phyloP scores from a whole-genome alignment of 1,284 basidiomycete genomes.

The Cryptococcus sp. region DNA sequence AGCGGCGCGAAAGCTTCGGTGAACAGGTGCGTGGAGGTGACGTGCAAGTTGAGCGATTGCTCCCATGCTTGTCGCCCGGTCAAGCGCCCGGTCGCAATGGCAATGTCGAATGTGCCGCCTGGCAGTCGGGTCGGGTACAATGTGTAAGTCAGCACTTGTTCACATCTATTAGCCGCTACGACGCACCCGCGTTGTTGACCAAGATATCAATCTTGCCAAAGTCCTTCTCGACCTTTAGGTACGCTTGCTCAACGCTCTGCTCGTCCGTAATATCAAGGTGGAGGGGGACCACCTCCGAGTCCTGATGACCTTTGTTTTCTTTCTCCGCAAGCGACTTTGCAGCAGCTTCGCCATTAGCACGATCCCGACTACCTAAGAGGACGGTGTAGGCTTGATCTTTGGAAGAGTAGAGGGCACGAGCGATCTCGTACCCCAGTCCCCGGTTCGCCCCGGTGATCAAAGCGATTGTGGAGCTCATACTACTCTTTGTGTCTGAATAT shows the following conservation, averaged over 20 bases:
- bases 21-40: slow-evolving; percentile 15
- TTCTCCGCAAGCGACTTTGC: background rate
- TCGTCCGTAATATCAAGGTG: slow-evolving; percentile 20
- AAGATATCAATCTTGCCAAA: slow-evolving; percentile 38
- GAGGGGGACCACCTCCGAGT: background rate
- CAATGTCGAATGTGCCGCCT: slow-evolving; percentile 17
- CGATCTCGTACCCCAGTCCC: slow-evolving; percentile 19
- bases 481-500: no score
- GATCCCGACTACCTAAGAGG: slow-evolving; percentile 17
- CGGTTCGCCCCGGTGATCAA: slow-evolving; percentile 24
- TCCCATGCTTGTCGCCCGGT: slow-evolving; percentile 11
- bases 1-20: slow-evolving; percentile 19
- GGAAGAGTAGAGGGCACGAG: slow-evolving; percentile 12
- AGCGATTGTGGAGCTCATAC: slow-evolving; percentile 7
- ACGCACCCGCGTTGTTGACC: slow-evolving; percentile 43
- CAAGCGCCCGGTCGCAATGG: slow-evolving; percentile 2
- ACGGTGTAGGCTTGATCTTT: slow-evolving; percentile 9
- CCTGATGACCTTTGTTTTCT: background rate
- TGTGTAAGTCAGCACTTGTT: background rate
- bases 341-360: background rate
- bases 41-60: slow-evolving; percentile 19
- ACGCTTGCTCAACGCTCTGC: slow-evolving; percentile 7
- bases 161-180: background rate
- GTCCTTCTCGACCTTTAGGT: slow-evolving; percentile 7
- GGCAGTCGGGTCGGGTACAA: background rate